phyloP scores from a whole-genome alignment of 106 monocot genomes.

The Cymbidium sinense region DNA sequence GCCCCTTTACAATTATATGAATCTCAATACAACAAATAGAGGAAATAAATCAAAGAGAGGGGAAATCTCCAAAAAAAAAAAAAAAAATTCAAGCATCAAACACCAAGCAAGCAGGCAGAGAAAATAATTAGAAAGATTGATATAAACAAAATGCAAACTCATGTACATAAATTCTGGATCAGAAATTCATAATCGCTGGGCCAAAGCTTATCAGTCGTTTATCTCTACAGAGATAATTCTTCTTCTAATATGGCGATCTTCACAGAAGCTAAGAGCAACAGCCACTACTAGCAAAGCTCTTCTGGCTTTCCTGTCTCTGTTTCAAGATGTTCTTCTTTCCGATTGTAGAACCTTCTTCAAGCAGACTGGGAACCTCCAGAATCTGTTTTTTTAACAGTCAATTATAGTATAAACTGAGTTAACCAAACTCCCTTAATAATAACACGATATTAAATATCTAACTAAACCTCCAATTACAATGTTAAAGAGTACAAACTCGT shows the following conservation, averaged over 20 bases:
- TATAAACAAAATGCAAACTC: conserved; percentile 11
- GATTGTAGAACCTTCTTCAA: conserved; percentile 48
- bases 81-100: neutral
- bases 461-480: too few species aligned
- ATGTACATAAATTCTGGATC: conserved; percentile 8
- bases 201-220: conserved; percentile 1
- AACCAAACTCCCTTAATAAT: too few species aligned
- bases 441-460: too few species aligned
- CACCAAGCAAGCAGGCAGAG: neutral
- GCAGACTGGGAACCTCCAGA: conserved; percentile 54
- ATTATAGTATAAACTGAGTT: neutral
- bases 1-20: too few species aligned
- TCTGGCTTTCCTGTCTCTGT: conserved; percentile 33
- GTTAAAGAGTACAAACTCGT: too few species aligned
- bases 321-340: conserved; percentile 48
- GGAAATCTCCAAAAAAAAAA: too few species aligned
- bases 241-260: neutral
- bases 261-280: conserved; percentile 40
- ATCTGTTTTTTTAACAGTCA: conserved; percentile 30
- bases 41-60: too few species aligned
- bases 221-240: too few species aligned
- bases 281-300: conserved; percentile 14
- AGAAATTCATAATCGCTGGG: neutral
- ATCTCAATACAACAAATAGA: too few species aligned
- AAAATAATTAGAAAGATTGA: neutral